Evolutionary conservation across 495 filamentous ascomycete species (phyloP).

Genomic region (Friedmanniomyces simplex): DNA sequence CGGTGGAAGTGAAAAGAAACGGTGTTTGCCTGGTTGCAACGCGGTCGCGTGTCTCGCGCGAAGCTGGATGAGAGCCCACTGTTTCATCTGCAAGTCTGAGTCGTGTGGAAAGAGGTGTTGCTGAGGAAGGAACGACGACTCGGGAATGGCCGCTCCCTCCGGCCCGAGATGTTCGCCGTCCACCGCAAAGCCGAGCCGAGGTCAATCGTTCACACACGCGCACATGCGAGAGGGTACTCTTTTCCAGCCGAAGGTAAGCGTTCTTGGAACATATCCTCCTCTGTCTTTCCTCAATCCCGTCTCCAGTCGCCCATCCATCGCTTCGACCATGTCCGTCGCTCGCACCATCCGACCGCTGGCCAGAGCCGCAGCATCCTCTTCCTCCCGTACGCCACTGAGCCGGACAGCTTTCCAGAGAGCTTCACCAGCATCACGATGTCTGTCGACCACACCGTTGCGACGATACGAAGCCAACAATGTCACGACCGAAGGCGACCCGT

Average conservation of each 20-base stretch:
- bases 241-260: not conserved
- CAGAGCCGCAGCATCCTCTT: constrained; percentile 42
- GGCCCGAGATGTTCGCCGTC: too few species aligned
- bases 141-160: too few species aligned
- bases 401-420: constrained; percentile 30
- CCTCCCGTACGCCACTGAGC: constrained; percentile 31
- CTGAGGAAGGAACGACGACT: too few species aligned
- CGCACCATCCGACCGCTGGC: constrained; percentile 59
- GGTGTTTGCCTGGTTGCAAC: too few species aligned
- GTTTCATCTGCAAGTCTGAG: too few species aligned
- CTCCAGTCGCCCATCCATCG: not conserved
- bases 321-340: constrained; percentile 54
- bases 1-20: too few species aligned
- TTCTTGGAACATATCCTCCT: not conserved
- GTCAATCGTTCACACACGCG: not conserved
- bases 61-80: too few species aligned
- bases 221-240: too few species aligned
- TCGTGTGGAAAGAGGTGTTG: too few species aligned
- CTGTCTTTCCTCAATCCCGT: not conserved
- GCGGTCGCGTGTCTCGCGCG: too few species aligned
- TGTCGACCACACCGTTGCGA: constrained; percentile 58
- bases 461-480: constrained; percentile 32
- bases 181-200: not conserved
- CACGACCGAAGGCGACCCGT: constrained; percentile 30
- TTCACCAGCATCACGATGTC: constrained; percentile 39